A percentile compares a stretch with the other conserved stretches of the same genome.
Evolutionary conservation across 192 early-diverging fungal species (phyloP).

Genomic region (Phycomyces blakesleeanus): DNA sequence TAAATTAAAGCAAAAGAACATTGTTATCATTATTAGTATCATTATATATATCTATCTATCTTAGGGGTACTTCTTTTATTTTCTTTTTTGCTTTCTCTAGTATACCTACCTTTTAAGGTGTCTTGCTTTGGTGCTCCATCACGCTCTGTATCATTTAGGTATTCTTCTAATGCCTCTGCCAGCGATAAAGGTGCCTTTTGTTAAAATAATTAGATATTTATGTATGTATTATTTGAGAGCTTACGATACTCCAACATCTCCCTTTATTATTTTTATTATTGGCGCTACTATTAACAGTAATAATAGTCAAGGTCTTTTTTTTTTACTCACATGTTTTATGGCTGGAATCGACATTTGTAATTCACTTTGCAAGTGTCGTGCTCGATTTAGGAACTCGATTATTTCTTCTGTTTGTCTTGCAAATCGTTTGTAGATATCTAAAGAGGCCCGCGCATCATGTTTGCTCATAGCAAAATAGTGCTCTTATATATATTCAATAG

Average conservation of each 20-base stretch:
- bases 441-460: constrained; percentile 54
- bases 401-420: constrained; percentile 65
- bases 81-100: neutral
- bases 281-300: too few relatives aligned
- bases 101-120: neutral
- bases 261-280: neutral
- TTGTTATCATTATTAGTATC: neutral
- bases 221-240: too few relatives aligned
- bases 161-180: constrained; percentile 24
- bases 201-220: neutral
- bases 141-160: constrained; percentile 16
- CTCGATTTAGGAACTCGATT: constrained; percentile 67
- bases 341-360: constrained; percentile 65
- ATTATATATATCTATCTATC: too few relatives aligned
- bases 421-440: constrained; percentile 77
- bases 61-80: neutral
- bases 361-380: constrained; percentile 50
- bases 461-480: constrained; percentile 73
- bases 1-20: neutral
- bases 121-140: neutral
- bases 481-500: constrained; percentile 35
- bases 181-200: constrained; percentile 25
- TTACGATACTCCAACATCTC: neutral
- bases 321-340: constrained; percentile 64
- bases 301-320: too few relatives aligned